Conservation (phyloP, 768 basidiomycete genomes). For the Boletus patriciae region DNA sequence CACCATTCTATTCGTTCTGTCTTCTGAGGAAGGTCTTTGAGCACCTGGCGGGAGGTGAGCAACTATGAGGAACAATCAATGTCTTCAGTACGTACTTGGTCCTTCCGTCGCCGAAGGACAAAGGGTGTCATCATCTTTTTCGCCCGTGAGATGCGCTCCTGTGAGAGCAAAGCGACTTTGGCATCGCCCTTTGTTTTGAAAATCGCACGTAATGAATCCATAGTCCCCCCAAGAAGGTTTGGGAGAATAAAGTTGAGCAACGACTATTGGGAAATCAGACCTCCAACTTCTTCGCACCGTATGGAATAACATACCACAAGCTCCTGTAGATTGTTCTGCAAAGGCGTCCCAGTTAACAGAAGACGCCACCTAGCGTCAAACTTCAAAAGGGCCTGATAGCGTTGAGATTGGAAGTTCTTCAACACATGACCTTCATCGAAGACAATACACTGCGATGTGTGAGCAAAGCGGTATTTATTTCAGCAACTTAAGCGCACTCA, state of each 20-base stretch:
- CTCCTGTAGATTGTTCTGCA: constrained; percentile 91
- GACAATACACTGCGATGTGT: constrained; percentile 68
- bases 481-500: constrained; percentile 41
- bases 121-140: constrained; percentile 99
- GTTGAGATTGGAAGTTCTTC: constrained; percentile 97
- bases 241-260: constrained; percentile 98
- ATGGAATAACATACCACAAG: constrained; percentile 60
- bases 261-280: constrained; percentile 53
- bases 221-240: constrained; percentile 75
- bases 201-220: constrained; percentile 83
- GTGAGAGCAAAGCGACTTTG: constrained; percentile 82
- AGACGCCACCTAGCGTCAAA: constrained; percentile 88
- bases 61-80: neutral
- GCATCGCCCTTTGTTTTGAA: constrained; percentile 98
- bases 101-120: constrained; percentile 94
- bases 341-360: constrained; percentile 90
- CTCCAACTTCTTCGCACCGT: constrained; percentile 2
- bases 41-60: constrained; percentile 53
- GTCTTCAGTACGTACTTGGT: constrained; percentile 59
- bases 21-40: constrained; percentile 91
- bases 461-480: neutral
- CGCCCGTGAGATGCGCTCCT: constrained; percentile 90
- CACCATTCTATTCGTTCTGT: constrained; percentile 94
- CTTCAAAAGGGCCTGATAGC: constrained; percentile 85
- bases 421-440: constrained; percentile 97